Percentiles rank a stretch among this genome's conserved stretches.
Evolutionary conservation across 441 rosid genomes (phyloP).

Genomic region (Brassica balearica): DNA sequence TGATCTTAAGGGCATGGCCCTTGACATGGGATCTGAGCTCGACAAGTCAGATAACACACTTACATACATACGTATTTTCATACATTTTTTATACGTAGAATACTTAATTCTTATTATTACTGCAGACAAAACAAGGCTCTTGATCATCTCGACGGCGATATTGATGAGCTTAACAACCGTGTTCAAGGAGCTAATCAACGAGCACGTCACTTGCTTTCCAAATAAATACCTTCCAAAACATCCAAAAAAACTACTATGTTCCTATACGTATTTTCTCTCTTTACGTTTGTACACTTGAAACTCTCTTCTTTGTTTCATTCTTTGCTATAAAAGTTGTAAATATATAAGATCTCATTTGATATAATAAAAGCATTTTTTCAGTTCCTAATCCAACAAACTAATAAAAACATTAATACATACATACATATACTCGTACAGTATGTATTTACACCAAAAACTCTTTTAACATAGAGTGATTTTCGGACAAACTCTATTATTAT

Average conservation of each 20-base stretch:
- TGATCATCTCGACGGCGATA: constrained; percentile 62
- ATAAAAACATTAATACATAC: neutral
- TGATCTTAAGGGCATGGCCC: constrained; percentile 76
- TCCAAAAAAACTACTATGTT: neutral
- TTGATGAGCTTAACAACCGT: constrained; percentile 71
- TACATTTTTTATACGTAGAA: neutral
- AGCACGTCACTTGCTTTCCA: constrained; percentile 58
- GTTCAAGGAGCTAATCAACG: constrained; percentile 77
- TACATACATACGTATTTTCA: neutral
- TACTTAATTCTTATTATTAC: neutral
- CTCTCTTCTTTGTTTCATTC: constrained; percentile 1
- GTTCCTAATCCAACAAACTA: neutral
- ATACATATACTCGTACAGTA: constrained; percentile 8
- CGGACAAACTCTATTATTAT: constrained; percentile 21
- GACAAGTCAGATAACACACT: constrained; percentile 51
- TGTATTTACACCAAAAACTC: neutral
- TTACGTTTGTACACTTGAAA: neutral
- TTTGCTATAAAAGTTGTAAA: constrained; percentile 18
- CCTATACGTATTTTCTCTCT: neutral
- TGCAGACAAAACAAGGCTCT: constrained; percentile 78
- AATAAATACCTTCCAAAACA: constrained; percentile 40
- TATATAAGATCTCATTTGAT: neutral
- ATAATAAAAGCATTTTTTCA: neutral
- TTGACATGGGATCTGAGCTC: constrained; percentile 75
- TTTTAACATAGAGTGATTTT: neutral